These are phyloP conservation scores for Phalaenopsis aphrodite DNA, from an alignment of 106 monocot genomes.

Conservation along the genomic window DNA sequence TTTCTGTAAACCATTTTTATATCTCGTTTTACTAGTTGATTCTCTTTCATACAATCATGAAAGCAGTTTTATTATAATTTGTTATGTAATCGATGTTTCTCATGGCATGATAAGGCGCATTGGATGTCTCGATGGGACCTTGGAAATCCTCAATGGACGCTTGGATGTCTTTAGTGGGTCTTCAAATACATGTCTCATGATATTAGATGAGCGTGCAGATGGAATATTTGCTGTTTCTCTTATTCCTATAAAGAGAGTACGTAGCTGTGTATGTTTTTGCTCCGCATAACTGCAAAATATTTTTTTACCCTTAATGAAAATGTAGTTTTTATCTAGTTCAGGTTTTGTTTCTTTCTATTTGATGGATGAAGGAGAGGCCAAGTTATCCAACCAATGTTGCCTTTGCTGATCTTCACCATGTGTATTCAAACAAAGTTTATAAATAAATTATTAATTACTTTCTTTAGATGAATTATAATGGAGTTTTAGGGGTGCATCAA, in stretches of 20 bases:
- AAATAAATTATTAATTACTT: not conserved
- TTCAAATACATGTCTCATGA: not conserved
- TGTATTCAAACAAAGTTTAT: not conserved
- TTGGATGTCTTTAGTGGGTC: not conserved
- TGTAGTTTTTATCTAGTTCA: not conserved
- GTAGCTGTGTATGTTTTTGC: not conserved
- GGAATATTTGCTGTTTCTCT: not conserved
- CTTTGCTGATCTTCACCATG: not conserved
- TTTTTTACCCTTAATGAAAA: not conserved
- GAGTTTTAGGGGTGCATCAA: not conserved
- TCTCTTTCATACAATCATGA: not conserved
- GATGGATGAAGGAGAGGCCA: not conserved
- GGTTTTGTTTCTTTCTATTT: not conserved
- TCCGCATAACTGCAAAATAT: not conserved
- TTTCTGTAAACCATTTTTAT: not conserved
- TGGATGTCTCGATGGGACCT: not conserved
- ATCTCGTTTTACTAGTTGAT: not conserved
- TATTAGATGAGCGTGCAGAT: not conserved
- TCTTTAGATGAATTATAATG: not conserved
- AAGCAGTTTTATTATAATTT: not conserved
- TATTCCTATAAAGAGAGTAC: not conserved
- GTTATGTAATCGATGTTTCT: not conserved
- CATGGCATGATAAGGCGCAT: not conserved
- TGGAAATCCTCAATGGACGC: not conserved
- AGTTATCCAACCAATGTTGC: not conserved